Base-by-base conservation (phyloP, 306 rosid species). In the Rubus idaeus region DNA sequence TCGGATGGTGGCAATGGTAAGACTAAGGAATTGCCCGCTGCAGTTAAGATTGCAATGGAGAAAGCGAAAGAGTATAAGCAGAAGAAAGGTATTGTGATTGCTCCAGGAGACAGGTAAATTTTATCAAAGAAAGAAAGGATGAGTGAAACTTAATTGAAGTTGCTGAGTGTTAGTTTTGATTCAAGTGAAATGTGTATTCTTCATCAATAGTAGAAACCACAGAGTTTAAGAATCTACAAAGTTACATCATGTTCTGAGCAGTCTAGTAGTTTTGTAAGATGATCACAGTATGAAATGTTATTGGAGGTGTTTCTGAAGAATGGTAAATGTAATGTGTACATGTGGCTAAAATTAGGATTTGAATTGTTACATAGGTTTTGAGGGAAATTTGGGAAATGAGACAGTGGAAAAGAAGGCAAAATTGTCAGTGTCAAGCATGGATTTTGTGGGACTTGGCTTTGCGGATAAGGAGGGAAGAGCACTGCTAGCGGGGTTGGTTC, bases 401-500 rank as follows among this genome's bases (percentile, higher is more conserved):
- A 85, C 76, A 70, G 68, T 17, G 58, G 88, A 76, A 35, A 87
- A 74, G 86, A 93, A 83, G 84, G 89, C 82, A 17, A 81, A 71
- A 70, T 30, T 93, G 35, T 89, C 96, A 10, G 71, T 94, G 83
- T 94, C 98, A 8, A 89, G 67, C n/a, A n/a, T n/a, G n/a, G n/a
- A n/a, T n/a, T n/a, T n/a, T n/a, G n/a, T n/a, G n/a, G n/a, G n/a
- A n/a, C n/a, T n/a, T n/a, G n/a, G n/a, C n/a, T n/a, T n/a, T n/a
- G n/a, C n/a, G n/a, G n/a, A n/a, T 81, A 90, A 89, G 84, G 68
- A 62, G 13, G 82, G 87, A 37, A 85, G 93, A 74, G 86, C 88
- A 63, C 75, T 91, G 74, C 97, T 96, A 68, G 87, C 96, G 47
- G 97, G 98, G 26, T 80, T 91, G 82, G 89, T 88, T 85, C 98